Conservation (phyloP, 176 grass and related monocot species). For the Raddia guianensis region DNA sequence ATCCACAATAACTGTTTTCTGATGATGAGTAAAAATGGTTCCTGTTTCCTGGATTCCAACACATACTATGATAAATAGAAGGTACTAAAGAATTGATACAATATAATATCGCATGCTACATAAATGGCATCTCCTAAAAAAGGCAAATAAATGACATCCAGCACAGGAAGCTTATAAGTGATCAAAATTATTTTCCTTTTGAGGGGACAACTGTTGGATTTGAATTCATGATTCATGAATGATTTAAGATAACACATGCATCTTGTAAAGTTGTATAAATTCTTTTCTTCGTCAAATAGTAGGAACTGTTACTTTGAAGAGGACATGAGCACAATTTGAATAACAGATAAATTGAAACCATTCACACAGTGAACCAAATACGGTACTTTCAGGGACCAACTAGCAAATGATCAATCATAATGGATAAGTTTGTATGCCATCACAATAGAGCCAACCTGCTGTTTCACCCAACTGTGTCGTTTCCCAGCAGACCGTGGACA, state of each 20-base stretch:
- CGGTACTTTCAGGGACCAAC: background rate
- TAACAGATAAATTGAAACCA: slow-evolving; percentile 4
- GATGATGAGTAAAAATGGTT: slow-evolving; percentile 97
- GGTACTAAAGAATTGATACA: slow-evolving; percentile 29
- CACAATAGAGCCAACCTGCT: slow-evolving; percentile 60
- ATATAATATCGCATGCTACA: background rate
- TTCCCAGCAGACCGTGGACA: slow-evolving; percentile 80
- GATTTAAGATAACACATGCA: background rate
- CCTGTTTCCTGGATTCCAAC: slow-evolving; percentile 78
- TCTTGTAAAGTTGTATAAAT: background rate
- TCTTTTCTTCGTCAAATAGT: slow-evolving; percentile 2
- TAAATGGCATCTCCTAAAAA: background rate
- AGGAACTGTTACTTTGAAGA: background rate
- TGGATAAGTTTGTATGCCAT: slow-evolving; percentile 25
- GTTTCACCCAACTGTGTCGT: slow-evolving; percentile 72
- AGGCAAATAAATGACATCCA: background rate
- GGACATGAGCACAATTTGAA: background rate
- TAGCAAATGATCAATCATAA: slow-evolving; percentile 16
- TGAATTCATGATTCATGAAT: slow-evolving; percentile 16
- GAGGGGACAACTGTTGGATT: background rate
- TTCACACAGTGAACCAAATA: background rate
- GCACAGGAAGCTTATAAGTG: background rate
- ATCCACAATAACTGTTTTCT: slow-evolving; percentile 95
- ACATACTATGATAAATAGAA: slow-evolving; percentile 30
- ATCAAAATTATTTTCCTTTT: too few species aligned